phyloP scores from a whole-genome alignment of 169 alveolate genomes.

The Cryptosporidium baileyi region DNA sequence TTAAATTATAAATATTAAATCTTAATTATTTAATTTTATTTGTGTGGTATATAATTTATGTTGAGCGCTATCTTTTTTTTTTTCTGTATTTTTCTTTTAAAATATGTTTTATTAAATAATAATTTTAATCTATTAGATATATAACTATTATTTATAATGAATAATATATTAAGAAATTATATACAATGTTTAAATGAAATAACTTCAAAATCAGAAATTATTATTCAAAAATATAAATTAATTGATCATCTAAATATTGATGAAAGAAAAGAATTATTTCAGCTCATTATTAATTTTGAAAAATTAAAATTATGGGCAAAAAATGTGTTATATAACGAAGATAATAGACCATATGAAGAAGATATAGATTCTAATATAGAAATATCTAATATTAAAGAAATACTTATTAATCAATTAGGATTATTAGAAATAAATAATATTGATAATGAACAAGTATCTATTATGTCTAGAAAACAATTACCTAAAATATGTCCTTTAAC shows the following conservation, averaged over 20 bases:
- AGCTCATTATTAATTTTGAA: conserved; percentile 4
- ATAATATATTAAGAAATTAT: conserved; percentile 6
- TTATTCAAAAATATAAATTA: neutral
- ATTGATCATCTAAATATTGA: neutral
- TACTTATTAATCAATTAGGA: neutral
- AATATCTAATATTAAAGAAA: neutral
- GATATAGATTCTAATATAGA: neutral
- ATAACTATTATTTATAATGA: neutral
- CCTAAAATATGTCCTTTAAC: conserved; percentile 56
- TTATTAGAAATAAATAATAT: neutral
- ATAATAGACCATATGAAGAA: neutral
- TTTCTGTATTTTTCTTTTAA: neutral
- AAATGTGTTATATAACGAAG: conserved; percentile 7
- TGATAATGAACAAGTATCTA: conserved; percentile 14
- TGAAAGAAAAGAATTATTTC: neutral
- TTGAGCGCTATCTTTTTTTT: neutral
- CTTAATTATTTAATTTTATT: neutral
- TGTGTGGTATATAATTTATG: neutral
- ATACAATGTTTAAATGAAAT: conserved; percentile 4
- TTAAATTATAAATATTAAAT: neutral
- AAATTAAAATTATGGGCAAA: conserved; percentile 39
- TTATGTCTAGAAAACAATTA: conserved; percentile 17
- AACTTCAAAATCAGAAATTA: neutral
- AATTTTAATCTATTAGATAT: neutral
- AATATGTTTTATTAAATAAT: no score